These are phyloP conservation scores for Coemansia sp. DNA, from an alignment of 192 early-diverging fungal genomes.

Conservation along the genomic window DNA sequence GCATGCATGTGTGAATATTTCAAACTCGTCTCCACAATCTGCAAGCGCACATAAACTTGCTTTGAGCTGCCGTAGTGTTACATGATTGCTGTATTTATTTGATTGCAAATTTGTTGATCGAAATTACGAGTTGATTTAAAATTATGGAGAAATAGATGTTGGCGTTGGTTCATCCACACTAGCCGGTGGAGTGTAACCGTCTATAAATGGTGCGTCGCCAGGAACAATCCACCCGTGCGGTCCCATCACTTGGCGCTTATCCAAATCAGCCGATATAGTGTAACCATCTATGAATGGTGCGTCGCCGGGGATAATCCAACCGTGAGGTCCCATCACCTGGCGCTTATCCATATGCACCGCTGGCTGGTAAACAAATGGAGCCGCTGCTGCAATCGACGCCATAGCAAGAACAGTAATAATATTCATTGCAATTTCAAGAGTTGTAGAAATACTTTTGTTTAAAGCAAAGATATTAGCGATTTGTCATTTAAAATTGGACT, in stretches of 20 bases:
- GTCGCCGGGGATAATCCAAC: not conserved
- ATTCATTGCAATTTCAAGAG: not conserved
- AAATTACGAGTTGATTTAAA: too few relatives aligned
- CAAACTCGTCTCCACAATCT: too few relatives aligned
- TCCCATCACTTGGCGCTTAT: not conserved
- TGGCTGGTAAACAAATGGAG: constrained; percentile 3
- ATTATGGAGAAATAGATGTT: not conserved
- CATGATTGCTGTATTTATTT: too few relatives aligned
- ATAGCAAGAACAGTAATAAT: constrained; percentile 11
- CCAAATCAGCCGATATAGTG: not conserved
- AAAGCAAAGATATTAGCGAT: too few relatives aligned
- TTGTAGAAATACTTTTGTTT: too few relatives aligned
- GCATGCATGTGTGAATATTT: too few relatives aligned
- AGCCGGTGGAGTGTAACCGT: not conserved
- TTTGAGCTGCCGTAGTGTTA: too few relatives aligned
- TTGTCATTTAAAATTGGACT: too few relatives aligned
- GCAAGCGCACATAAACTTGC: too few relatives aligned
- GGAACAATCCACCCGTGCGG: not conserved
- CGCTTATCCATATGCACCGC: not conserved
- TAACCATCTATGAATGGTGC: not conserved
- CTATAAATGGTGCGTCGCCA: not conserved
- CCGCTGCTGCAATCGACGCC: not conserved
- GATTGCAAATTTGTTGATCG: too few relatives aligned
- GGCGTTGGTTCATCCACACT: not conserved
- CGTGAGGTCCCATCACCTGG: not conserved